Conservation (phyloP, 2,329 filamentous ascomycete genomes). For the Orbilia javanica region DNA sequence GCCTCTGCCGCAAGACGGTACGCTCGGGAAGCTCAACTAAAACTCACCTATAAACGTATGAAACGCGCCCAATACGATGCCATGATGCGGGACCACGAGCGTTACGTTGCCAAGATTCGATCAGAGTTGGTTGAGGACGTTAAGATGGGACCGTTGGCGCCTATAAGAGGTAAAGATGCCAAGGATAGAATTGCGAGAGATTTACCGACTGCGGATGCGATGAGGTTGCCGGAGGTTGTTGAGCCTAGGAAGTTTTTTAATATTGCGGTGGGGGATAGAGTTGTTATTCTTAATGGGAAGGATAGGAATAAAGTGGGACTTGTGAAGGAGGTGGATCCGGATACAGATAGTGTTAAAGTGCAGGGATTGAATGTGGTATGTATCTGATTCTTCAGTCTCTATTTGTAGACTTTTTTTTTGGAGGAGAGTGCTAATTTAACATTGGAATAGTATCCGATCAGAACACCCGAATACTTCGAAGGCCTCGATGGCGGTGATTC, state of each 20-base stretch:
- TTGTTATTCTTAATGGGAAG: constrained; percentile 81
- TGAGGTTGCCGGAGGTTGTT: constrained; percentile 57
- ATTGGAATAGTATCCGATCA: constrained; percentile 40
- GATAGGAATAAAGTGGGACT: constrained; percentile 86
- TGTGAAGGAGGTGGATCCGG: constrained; percentile 71
- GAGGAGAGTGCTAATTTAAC: background rate
- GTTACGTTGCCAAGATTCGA: constrained; percentile 27
- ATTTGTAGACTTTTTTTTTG: background rate
- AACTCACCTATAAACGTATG: constrained; percentile 10
- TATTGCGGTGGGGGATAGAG: constrained; percentile 78
- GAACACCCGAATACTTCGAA: constrained; percentile 55
- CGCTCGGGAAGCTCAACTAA: constrained; percentile 36
- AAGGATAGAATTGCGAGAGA: constrained; percentile 56
- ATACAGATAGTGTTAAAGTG: constrained; percentile 73
- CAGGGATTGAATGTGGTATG: constrained; percentile 75
- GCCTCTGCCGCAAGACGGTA: constrained; percentile 48
- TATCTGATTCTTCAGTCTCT: constrained; percentile 16
- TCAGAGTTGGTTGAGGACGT: constrained; percentile 47
- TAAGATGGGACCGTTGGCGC: constrained; percentile 41
- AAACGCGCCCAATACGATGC: constrained; percentile 38
- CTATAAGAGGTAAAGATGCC: constrained; percentile 33
- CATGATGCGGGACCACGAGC: constrained; percentile 23
- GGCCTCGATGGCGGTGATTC: constrained; percentile 64
- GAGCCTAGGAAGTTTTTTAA: constrained; percentile 69
- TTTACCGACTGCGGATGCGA: constrained; percentile 28